A percentile compares a stretch with the other conserved stretches of the same genome.
Conservation (phyloP, 352 stramenopile genomes). For the Phytophthora brassicae region DNA sequence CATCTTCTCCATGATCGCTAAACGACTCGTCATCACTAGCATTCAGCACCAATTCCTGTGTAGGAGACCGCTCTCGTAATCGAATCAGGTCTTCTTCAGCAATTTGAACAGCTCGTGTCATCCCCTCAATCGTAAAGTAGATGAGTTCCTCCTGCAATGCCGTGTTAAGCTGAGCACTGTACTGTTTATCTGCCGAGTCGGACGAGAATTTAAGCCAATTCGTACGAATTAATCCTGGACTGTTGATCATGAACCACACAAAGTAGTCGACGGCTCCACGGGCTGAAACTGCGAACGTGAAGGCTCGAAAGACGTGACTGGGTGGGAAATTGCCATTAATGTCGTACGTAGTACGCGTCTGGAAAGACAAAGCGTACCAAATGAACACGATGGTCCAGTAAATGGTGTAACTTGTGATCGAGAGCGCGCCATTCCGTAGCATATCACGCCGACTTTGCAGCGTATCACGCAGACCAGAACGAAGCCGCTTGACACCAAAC, state of each 20-base stretch:
- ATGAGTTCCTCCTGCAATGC: constrained; percentile 87
- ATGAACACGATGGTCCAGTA: constrained; percentile 85
- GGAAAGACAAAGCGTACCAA: constrained; percentile 81
- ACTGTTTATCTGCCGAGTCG: constrained; percentile 82
- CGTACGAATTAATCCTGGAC: constrained; percentile 45
- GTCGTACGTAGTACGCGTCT: constrained; percentile 49
- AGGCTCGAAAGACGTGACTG: constrained; percentile 64
- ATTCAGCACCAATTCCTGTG: constrained; percentile 41
- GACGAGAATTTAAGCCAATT: constrained; percentile 78
- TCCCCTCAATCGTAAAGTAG: constrained; percentile 90
- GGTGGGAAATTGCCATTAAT: constrained; percentile 38
- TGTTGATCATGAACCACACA: constrained; percentile 89
- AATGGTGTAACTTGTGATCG: constrained; percentile 79
- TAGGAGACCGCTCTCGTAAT: constrained; percentile 48
- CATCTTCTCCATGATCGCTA: constrained; percentile 19
- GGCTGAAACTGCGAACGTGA: constrained; percentile 66
- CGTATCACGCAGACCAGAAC: constrained; percentile 69
- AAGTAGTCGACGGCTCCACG: constrained; percentile 78
- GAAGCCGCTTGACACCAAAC: constrained; percentile 65
- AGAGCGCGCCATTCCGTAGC: constrained; percentile 75
- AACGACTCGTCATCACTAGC: constrained; percentile 19
- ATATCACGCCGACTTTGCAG: constrained; percentile 77
- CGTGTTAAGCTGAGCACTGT: constrained; percentile 86
- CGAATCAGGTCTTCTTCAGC: constrained; percentile 65
- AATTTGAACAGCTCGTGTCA: constrained; percentile 74